phyloP scores from a whole-genome alignment of 495 filamentous ascomycete genomes.

The Tuber indicum region DNA sequence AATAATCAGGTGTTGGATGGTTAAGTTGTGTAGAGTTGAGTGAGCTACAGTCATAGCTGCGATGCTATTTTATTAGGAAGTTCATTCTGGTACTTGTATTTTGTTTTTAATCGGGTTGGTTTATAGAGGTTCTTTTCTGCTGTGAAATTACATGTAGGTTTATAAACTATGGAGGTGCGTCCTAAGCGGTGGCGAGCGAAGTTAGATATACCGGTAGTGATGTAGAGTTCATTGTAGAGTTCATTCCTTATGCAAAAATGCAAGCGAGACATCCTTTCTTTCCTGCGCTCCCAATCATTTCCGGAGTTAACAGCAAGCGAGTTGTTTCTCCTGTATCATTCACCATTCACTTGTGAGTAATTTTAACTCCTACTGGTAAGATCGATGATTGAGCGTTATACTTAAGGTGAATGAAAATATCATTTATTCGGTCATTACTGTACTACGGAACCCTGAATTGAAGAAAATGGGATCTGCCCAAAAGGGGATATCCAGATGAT shows the following conservation, averaged over 20 bases:
- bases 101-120: neutral
- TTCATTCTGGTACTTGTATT: neutral
- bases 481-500: neutral
- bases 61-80: neutral
- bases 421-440: neutral
- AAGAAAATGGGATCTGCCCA: neutral
- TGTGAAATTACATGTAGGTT: neutral
- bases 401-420: neutral
- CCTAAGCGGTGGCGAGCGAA: neutral
- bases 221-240: neutral
- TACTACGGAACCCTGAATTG: neutral
- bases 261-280: neutral
- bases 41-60: neutral
- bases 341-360: neutral
- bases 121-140: neutral
- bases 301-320: neutral
- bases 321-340: neutral
- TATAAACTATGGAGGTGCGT: neutral
- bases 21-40: neutral
- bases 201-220: too few species aligned
- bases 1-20: neutral
- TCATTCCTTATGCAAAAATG: neutral
- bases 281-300: neutral
- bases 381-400: neutral
- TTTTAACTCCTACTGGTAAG: neutral